phyloP scores from a whole-genome alignment of 1,284 basidiomycete species.

The Blastosporella zonata region DNA sequence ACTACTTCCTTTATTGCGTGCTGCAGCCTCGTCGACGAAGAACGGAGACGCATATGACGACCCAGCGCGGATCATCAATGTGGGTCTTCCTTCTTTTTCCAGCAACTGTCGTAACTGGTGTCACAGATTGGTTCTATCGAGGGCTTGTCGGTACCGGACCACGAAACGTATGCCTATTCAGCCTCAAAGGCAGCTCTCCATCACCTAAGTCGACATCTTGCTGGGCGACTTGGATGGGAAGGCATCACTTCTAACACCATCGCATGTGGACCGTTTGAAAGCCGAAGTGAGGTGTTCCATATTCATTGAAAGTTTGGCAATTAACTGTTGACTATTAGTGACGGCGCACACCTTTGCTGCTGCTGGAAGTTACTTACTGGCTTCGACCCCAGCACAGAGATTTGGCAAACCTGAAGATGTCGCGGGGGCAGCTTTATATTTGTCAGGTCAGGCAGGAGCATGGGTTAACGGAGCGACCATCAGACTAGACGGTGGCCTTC shows the following conservation, averaged over 20 bases:
- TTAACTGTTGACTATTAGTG: slow-evolving; percentile 38
- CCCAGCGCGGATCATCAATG: slow-evolving; percentile 64
- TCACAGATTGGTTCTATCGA: slow-evolving; percentile 66
- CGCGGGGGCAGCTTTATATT: slow-evolving; percentile 58
- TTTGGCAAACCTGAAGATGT: slow-evolving; percentile 66
- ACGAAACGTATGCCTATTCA: slow-evolving; percentile 71
- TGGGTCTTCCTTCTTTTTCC: slow-evolving; percentile 27
- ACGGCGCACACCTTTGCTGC: slow-evolving; percentile 51
- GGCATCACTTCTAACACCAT: slow-evolving; percentile 69
- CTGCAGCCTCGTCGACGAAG: slow-evolving; percentile 43
- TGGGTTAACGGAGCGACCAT: slow-evolving; percentile 67
- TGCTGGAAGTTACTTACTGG: slow-evolving; percentile 44
- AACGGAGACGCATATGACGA: slow-evolving; percentile 38
- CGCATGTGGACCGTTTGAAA: slow-evolving; percentile 57
- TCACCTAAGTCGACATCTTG: slow-evolving; percentile 63
- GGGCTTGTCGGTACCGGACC: slow-evolving; percentile 48
- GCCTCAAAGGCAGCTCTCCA: slow-evolving; percentile 63
- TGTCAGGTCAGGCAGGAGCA: slow-evolving; percentile 56
- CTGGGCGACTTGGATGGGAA: slow-evolving; percentile 55
- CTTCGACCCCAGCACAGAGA: slow-evolving; percentile 47
- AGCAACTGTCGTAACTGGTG: not conserved
- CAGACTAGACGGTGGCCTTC: slow-evolving; percentile 54
- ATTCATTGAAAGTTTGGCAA: not conserved
- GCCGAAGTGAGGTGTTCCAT: slow-evolving; percentile 40
- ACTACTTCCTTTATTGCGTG: slow-evolving; percentile 59